Percentiles rank a stretch among this genome's conserved stretches.
Evolutionary conservation across 148 eudicot genomes (phyloP).

Genomic region (Silene conica): DNA sequence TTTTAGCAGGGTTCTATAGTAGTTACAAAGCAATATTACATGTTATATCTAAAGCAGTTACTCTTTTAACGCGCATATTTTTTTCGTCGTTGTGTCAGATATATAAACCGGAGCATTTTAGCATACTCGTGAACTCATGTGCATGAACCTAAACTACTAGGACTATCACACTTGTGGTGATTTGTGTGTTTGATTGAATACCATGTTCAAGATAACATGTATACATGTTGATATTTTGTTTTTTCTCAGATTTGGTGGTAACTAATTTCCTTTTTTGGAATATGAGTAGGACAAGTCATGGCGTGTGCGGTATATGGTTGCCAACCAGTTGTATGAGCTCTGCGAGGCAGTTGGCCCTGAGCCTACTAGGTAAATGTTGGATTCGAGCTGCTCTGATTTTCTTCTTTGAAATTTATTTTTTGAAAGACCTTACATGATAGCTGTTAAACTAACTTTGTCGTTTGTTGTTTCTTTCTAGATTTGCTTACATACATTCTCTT

Average conservation of each 20-base stretch:
- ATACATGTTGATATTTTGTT: background rate
- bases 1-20: no score
- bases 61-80: no score
- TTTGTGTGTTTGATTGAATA: background rate
- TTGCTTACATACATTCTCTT: background rate
- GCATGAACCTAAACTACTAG: background rate
- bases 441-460: background rate
- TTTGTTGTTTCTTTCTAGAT: constrained; percentile 1
- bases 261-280: constrained; percentile 16
- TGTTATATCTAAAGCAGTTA: no score
- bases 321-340: constrained; percentile 93
- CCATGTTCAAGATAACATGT: background rate
- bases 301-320: constrained; percentile 99
- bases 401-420: constrained; percentile 1
- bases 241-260: background rate
- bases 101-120: background rate
- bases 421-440: background rate
- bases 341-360: constrained; percentile 99
- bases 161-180: no score
- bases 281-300: constrained; percentile 89
- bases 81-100: no score
- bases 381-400: constrained; percentile 4
- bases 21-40: no score
- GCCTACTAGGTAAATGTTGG: constrained; percentile 63
- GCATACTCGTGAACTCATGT: background rate